phyloP scores from a whole-genome alignment of 2,329 filamentous ascomycete species.

The Alternaria solani region DNA sequence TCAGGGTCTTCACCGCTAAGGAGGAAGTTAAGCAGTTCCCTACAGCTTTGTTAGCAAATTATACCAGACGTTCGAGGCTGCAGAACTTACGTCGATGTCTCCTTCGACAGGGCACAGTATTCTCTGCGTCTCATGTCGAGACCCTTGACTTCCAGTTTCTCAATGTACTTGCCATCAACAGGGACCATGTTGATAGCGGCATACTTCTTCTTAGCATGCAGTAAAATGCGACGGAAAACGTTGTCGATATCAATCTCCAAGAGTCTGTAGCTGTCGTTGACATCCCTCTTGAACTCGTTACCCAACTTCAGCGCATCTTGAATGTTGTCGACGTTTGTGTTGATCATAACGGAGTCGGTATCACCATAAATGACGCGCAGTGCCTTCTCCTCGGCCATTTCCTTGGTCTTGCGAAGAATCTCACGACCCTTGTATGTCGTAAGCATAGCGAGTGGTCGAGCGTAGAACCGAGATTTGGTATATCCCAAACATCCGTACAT shows the following conservation, averaged over 20 bases:
- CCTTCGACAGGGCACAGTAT: constrained; percentile 94
- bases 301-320: constrained; percentile 90
- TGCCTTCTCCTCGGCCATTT: constrained; percentile 88
- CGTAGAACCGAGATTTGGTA: constrained; percentile 96
- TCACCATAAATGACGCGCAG: constrained; percentile 98
- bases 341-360: constrained; percentile 99
- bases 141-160: constrained; percentile 98
- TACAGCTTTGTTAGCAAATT: constrained; percentile 29
- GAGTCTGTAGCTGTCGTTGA: constrained; percentile 91
- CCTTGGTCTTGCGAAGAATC: constrained; percentile 94
- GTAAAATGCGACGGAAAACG: constrained; percentile 87
- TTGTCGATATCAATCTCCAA: constrained; percentile 99
- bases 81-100: constrained; percentile 73
- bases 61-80: neutral
- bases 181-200: constrained; percentile 94
- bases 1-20: constrained; percentile 94
- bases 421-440: constrained; percentile 98
- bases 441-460: constrained; percentile 90
- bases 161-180: constrained; percentile 85
- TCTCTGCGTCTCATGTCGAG: constrained; percentile 97
- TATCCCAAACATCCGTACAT: constrained; percentile 99
- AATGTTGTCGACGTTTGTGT: constrained; percentile 94
- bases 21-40: constrained; percentile 89
- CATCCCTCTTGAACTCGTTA: constrained; percentile 90
- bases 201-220: constrained; percentile 99